Base-by-base conservation (phyloP, 345 rosid species). In the Eutrema yunnanense region DNA sequence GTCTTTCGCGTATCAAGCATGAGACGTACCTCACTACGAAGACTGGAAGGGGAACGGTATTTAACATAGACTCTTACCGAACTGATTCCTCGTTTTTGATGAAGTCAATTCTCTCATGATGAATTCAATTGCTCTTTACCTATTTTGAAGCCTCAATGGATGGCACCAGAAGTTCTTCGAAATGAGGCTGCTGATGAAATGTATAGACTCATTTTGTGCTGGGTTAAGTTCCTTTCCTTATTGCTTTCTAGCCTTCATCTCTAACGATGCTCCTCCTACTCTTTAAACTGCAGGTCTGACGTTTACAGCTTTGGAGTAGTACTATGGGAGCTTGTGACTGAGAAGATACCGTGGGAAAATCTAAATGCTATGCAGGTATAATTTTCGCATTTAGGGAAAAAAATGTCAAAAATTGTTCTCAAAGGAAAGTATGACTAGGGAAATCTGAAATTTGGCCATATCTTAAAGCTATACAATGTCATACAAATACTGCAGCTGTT, bases 101-200 rank as follows among this genome's bases (percentile, higher is more conserved):
- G 49, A 74, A 34, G 54, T 34, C 51, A 37, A 4, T 49, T 32
- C 76, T 66, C 46, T 16, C 54, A 48, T 5, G 13, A 44, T 74
- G 51, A 55, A 6, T 32, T 50, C 30, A 11, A 3, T 59, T 77
- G 67, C 19, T 13, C 48, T 55, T 60, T 38, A 52, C 56, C 52
- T 73, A 10, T 72, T 62, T 58, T 84, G 66, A 67, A 94, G 98
- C 98, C 97, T 81, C 97, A 94, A 75, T 91, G 98, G 98, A 94
- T 94, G 98, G 98, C 98, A 5, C 98, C 97, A 0, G 98, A 94
- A 83, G 95, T 88, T 82, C 95, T 91, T 59, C 90, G 98, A 3
- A 89, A 86, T 67, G 98, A 94, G 77, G 92, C 89, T 55, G 85
- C 96, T 8, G 96, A 91, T 62, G 97, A 89, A 80, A 94, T 89